A percentile compares a stretch with the other conserved stretches of the same genome.
Conservation (phyloP, 2,329 filamentous ascomycete genomes). For the Alternaria sp. region DNA sequence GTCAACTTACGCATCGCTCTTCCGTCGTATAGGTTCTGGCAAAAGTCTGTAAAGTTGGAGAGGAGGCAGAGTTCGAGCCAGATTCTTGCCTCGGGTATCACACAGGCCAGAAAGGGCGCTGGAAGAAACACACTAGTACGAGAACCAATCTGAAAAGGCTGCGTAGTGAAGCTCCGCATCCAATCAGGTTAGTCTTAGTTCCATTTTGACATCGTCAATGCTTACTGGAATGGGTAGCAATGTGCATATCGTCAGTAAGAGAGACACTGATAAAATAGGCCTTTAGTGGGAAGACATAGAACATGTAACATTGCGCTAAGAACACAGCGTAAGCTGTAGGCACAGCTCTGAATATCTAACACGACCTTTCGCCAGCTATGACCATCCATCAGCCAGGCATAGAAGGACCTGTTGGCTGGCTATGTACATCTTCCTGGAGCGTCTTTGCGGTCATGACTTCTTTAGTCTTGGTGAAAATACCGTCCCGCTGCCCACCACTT, state of each 20-base stretch:
- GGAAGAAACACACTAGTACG: neutral
- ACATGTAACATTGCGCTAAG: neutral
- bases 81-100: neutral
- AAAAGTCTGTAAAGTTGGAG: neutral
- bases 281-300: neutral
- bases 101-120: neutral
- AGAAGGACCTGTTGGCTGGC: neutral
- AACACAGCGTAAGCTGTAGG: neutral
- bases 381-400: neutral
- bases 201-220: neutral
- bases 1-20: neutral
- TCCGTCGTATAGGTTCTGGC: neutral
- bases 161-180: neutral
- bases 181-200: neutral
- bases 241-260: neutral
- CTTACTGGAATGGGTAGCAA: neutral
- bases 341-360: neutral
- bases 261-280: neutral
- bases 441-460: neutral
- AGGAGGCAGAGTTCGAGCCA: neutral
- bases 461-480: neutral
- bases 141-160: neutral
- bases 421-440: neutral
- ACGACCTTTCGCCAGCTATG: neutral
- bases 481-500: neutral